Conservation (phyloP, 2,329 filamentous ascomycete species). For the Immersiporthe knoxdaviesiana region DNA sequence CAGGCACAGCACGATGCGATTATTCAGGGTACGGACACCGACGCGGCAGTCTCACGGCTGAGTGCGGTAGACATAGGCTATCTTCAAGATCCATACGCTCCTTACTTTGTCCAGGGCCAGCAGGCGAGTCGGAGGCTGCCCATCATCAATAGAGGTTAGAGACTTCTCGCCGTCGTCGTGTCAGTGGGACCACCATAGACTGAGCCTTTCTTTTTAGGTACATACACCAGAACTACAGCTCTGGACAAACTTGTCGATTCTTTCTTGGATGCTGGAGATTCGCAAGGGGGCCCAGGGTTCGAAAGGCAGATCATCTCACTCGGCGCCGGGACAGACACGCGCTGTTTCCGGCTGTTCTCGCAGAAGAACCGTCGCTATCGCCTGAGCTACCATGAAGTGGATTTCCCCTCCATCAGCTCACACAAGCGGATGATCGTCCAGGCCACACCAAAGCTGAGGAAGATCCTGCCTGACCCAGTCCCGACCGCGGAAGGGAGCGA, state of each 20-base stretch:
- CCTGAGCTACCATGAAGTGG: constrained; percentile 87
- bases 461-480: constrained; percentile 42
- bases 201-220: constrained; percentile 58
- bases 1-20: constrained; percentile 64
- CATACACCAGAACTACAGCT: constrained; percentile 85
- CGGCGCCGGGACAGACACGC: constrained; percentile 91
- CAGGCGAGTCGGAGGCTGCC: constrained; percentile 70
- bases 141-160: constrained; percentile 87
- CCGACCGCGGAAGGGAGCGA: constrained; percentile 26
- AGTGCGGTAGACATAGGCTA: constrained; percentile 89
- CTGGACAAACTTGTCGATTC: constrained; percentile 76
- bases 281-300: constrained; percentile 32
- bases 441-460: constrained; percentile 47
- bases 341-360: constrained; percentile 75
- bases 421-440: constrained; percentile 64
- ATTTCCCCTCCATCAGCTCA: constrained; percentile 76
- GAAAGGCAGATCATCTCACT: constrained; percentile 84
- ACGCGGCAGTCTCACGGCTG: constrained; percentile 85
- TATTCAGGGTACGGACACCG: constrained; percentile 87
- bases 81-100: constrained; percentile 78
- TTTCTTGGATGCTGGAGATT: constrained; percentile 60
- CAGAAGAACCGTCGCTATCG: constrained; percentile 39
- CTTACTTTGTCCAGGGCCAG: constrained; percentile 63
- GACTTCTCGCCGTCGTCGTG: constrained; percentile 50
- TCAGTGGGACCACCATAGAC: constrained; percentile 64